phyloP scores from a whole-genome alignment of 2,329 filamentous ascomycete species.

The Trichothecium sympodiale region DNA sequence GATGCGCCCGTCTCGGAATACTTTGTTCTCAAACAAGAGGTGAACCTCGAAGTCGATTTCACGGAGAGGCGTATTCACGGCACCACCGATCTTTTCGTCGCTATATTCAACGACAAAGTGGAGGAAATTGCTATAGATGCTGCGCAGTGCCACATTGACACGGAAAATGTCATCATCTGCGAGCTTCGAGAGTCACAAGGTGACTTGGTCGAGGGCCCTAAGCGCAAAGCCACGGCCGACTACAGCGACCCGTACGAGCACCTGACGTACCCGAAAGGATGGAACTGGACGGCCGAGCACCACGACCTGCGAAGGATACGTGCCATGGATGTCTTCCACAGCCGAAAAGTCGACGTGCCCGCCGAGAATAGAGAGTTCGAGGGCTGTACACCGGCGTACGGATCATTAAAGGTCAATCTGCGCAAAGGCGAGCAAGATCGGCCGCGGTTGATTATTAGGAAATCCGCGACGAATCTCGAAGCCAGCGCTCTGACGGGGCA shows the following conservation, averaged over 20 bases:
- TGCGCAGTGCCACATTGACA: conserved; percentile 49
- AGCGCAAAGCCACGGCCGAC: conserved; percentile 26
- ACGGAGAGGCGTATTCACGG: conserved; percentile 63
- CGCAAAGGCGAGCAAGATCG: conserved; percentile 27
- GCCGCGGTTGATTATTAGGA: conserved; percentile 31
- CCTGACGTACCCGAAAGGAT: conserved; percentile 47
- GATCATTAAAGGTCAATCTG: conserved; percentile 36
- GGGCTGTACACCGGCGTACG: conserved; percentile 45
- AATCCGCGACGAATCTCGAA: conserved; percentile 24
- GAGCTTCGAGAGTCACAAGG: conserved; percentile 24
- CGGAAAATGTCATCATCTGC: conserved; percentile 39
- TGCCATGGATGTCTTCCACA: conserved; percentile 43
- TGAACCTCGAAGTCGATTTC: conserved; percentile 86
- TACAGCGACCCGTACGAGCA: conserved; percentile 58
- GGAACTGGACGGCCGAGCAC: conserved; percentile 59
- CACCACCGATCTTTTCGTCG: conserved; percentile 70
- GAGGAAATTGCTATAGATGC: conserved; percentile 49
- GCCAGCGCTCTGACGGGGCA: conserved; percentile 23
- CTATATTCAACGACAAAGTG: conserved; percentile 47
- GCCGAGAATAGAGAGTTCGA: conserved; percentile 42
- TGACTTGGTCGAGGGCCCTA: conserved; percentile 22
- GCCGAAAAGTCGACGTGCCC: conserved; percentile 39
- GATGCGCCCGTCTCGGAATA: conserved; percentile 27
- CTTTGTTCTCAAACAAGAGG: conserved; percentile 68
- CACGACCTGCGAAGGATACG: conserved; percentile 63